These are phyloP conservation scores for Balansia obtecta DNA, from an alignment of 2,329 filamentous ascomycete species.

Conservation along the genomic window DNA sequence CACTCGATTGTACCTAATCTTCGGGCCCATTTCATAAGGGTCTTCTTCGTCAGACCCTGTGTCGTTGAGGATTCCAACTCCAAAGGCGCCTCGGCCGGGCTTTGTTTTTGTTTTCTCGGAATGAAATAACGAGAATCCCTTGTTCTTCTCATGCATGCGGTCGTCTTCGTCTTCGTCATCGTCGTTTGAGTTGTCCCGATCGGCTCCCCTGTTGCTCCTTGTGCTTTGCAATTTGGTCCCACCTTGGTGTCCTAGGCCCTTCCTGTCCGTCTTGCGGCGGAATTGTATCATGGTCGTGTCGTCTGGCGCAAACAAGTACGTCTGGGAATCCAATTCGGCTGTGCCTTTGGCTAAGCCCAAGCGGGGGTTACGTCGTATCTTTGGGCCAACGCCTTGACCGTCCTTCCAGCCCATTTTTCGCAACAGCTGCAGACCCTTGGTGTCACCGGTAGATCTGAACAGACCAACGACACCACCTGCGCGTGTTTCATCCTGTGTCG, in stretches of 20 bases:
- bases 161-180: conserved; percentile 8
- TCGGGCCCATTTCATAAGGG: conserved; percentile 82
- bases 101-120: conserved; percentile 37
- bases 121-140: conserved; percentile 10
- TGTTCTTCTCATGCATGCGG: neutral
- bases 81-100: conserved; percentile 54
- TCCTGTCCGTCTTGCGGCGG: conserved; percentile 51
- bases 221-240: conserved; percentile 38
- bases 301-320: conserved; percentile 74
- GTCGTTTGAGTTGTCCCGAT: conserved; percentile 34
- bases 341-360: conserved; percentile 35
- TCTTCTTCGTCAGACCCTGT: conserved; percentile 93
- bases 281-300: conserved; percentile 60
- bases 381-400: conserved; percentile 85
- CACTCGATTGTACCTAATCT: conserved; percentile 73
- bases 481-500: conserved; percentile 38
- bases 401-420: conserved; percentile 94
- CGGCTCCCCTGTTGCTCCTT: conserved; percentile 22
- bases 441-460: conserved; percentile 62
- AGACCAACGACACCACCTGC: conserved; percentile 54
- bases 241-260: conserved; percentile 56
- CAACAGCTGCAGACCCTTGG: conserved; percentile 74
- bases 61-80: conserved; percentile 82
- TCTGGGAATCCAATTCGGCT: conserved; percentile 29
- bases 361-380: conserved; percentile 61